These are phyloP conservation scores for Penicillium sp. DNA, from an alignment of 2,329 filamentous ascomycete species.

Conservation along the genomic window DNA sequence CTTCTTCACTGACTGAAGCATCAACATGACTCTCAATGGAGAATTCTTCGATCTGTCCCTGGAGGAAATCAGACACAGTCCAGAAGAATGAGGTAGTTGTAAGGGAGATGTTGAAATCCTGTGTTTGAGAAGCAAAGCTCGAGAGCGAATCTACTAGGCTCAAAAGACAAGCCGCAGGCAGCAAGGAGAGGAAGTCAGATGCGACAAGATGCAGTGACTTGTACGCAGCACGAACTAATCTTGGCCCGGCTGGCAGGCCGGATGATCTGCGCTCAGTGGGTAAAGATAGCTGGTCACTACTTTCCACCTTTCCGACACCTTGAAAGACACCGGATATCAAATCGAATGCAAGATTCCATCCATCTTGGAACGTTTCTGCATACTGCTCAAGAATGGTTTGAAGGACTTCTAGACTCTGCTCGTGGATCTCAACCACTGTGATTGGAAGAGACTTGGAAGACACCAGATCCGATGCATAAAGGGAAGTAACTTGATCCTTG, in stretches of 20 bases:
- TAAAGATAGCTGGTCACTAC: conserved; percentile 11
- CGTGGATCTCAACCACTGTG: conserved; percentile 76
- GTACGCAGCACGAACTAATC: conserved; percentile 82
- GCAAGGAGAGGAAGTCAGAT: conserved; percentile 82
- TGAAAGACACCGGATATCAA: conserved; percentile 82
- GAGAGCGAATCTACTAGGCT: conserved; percentile 83
- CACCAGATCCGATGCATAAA: conserved; percentile 57
- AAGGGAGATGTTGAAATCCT: conserved; percentile 92
- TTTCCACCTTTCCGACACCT: conserved; percentile 38
- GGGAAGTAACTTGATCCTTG: conserved; percentile 58
- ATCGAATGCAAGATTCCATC: conserved; percentile 83
- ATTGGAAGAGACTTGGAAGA: conserved; percentile 59
- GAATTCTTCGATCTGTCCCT: conserved; percentile 48
- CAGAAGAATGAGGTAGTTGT: conserved; percentile 96
- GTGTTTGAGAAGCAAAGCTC: conserved; percentile 82
- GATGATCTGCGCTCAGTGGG: conserved; percentile 19
- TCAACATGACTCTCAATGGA: conserved; percentile 40
- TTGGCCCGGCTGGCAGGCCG: conserved; percentile 56
- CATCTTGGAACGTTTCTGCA: conserved; percentile 76
- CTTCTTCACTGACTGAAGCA: conserved; percentile 55
- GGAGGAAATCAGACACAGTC: conserved; percentile 87
- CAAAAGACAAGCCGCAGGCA: conserved; percentile 69
- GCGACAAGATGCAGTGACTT: conserved; percentile 87
- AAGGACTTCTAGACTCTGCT: conserved; percentile 73
- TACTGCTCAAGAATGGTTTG: conserved; percentile 83